phyloP scores from a whole-genome alignment of 441 rosid species.

The Populus trichocarpa region DNA sequence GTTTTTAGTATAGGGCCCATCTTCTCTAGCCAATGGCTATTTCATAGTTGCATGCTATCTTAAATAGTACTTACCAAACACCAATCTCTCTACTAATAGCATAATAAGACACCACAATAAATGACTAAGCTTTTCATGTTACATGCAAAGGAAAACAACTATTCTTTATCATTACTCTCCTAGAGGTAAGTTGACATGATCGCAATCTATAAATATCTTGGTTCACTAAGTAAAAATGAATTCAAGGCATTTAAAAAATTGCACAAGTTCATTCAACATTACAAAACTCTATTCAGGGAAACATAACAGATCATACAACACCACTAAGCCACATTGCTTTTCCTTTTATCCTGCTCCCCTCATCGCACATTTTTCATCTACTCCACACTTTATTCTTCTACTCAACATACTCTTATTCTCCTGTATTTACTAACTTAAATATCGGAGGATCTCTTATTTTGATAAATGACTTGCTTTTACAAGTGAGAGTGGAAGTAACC shows the following conservation, averaged over 20 bases:
- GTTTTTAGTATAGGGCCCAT: not conserved
- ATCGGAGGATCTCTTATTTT: accelerated
- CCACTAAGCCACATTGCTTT: too few relatives aligned
- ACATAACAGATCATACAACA: too few relatives aligned
- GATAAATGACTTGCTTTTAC: too few relatives aligned
- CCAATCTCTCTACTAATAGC: not conserved
- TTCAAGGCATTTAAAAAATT: not conserved
- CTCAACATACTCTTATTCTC: too few relatives aligned
- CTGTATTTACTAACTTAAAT: too few relatives aligned
- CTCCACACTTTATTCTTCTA: not conserved
- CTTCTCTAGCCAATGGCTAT: not conserved
- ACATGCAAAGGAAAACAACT: not conserved
- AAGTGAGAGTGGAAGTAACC: too few relatives aligned
- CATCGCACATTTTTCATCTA: not conserved
- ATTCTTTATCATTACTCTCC: too few relatives aligned
- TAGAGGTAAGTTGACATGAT: not conserved
- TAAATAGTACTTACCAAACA: not conserved
- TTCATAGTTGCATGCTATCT: not conserved
- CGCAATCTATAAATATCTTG: not conserved
- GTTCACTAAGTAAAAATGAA: too few relatives aligned
- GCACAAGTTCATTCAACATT: too few relatives aligned
- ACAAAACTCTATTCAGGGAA: not conserved
- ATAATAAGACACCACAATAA: too few relatives aligned
- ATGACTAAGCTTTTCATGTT: too few relatives aligned
- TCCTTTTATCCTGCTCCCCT: not conserved